These are phyloP conservation scores for Mycena pura DNA, from an alignment of 768 basidiomycete species.

Conservation along the genomic window DNA sequence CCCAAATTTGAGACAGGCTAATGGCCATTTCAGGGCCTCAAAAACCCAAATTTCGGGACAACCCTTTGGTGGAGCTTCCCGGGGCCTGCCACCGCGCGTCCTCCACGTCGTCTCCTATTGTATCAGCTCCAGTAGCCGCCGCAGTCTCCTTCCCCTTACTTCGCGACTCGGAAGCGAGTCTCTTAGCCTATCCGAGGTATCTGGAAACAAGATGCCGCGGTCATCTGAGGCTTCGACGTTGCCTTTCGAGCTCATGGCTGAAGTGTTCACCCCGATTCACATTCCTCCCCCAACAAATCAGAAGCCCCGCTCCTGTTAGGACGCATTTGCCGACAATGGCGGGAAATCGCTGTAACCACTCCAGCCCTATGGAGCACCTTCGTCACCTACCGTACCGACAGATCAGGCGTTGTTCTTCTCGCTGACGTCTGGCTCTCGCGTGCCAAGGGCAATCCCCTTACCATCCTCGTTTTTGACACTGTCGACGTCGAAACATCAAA, in stretches of 20 bases:
- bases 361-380: slow-evolving; percentile 7
- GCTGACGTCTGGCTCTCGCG: slow-evolving; percentile 5
- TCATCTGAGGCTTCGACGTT: neutral
- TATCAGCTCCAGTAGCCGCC: no score
- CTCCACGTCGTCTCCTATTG: no score
- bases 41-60: no score
- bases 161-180: no score
- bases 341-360: neutral
- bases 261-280: neutral
- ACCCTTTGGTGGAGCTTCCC: no score
- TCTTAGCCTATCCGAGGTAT: no score
- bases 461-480: neutral
- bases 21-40: no score
- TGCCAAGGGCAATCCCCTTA: neutral
- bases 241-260: slow-evolving; percentile 5
- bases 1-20: no score
- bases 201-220: neutral
- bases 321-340: slow-evolving; percentile 9
- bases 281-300: neutral
- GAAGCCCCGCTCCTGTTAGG: neutral
- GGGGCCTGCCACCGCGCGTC: no score
- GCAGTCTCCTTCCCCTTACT: no score
- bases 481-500: neutral
- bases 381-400: neutral
- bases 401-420: neutral